Evolutionary conservation across 2,329 filamentous ascomycete species (phyloP).

Genomic region (Dothideomycetes sp.): DNA sequence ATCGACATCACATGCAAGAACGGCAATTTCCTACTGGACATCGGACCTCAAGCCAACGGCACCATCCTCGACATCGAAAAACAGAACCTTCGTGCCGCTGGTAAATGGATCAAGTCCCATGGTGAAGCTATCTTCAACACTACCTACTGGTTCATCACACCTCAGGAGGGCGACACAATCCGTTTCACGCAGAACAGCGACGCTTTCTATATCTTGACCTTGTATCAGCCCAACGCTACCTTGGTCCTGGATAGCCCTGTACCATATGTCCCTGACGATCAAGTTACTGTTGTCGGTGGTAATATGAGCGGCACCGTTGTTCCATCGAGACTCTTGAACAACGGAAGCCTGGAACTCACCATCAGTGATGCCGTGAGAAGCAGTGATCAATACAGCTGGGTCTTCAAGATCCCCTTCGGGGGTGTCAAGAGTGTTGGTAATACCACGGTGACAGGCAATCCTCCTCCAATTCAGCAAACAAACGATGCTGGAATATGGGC

Average conservation of each 20-base stretch:
- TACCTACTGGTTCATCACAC: conserved; percentile 44
- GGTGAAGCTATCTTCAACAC: conserved; percentile 50
- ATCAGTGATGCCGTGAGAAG: conserved; percentile 26
- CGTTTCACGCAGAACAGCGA: conserved; percentile 45
- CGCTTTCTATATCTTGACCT: conserved; percentile 44
- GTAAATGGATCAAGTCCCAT: conserved; percentile 46
- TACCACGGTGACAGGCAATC: background rate
- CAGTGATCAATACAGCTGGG: conserved; percentile 35
- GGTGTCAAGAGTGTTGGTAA: conserved; percentile 7
- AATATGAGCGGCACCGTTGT: conserved; percentile 23
- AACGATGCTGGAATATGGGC: background rate
- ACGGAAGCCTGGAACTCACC: conserved; percentile 27
- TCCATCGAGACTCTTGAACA: conserved; percentile 19
- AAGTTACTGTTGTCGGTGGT: conserved; percentile 37
- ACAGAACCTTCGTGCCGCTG: conserved; percentile 41
- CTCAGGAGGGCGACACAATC: conserved; percentile 36
- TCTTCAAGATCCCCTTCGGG: conserved; percentile 33
- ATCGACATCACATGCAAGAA: conserved; percentile 48
- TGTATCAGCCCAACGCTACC: conserved; percentile 35
- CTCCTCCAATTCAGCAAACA: conserved; percentile 4
- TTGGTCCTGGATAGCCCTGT: conserved; percentile 37
- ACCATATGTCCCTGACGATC: conserved; percentile 40
- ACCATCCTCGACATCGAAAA: conserved; percentile 43
- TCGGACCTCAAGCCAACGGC: conserved; percentile 49
- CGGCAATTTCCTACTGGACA: conserved; percentile 48